Evolutionary conservation across 2,329 filamentous ascomycete species (phyloP).

Genomic region (Plenodomus tracheiphilus): DNA sequence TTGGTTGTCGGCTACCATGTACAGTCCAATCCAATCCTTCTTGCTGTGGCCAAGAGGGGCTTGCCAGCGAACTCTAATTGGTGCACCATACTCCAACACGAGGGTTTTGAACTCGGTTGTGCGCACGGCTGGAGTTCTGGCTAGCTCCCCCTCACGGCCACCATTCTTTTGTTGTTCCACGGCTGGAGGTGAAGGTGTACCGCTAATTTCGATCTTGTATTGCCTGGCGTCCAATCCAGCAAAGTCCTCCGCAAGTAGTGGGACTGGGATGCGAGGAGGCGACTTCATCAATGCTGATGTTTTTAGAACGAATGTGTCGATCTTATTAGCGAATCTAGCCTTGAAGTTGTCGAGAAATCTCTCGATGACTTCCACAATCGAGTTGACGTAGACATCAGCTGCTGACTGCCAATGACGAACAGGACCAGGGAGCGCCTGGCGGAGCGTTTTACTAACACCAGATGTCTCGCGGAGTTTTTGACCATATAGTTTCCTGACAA

Average conservation of each 20-base stretch:
- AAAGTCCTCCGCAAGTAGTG: constrained; percentile 75
- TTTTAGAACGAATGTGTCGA: constrained; percentile 85
- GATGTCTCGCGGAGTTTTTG: constrained; percentile 81
- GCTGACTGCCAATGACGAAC: constrained; percentile 83
- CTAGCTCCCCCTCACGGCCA: constrained; percentile 73
- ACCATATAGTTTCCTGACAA: constrained; percentile 67
- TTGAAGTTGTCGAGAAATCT: constrained; percentile 84
- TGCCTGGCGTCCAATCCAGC: constrained; percentile 77
- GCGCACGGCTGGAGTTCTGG: constrained; percentile 65
- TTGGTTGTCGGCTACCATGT: constrained; percentile 92
- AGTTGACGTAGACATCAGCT: constrained; percentile 83
- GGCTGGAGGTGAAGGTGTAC: constrained; percentile 56
- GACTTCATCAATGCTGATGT: constrained; percentile 86
- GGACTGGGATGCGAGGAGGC: constrained; percentile 83
- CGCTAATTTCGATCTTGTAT: constrained; percentile 77
- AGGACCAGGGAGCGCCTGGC: constrained; percentile 79
- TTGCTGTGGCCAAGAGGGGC: constrained; percentile 85
- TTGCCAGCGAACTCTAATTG: constrained; percentile 87
- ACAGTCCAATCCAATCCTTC: constrained; percentile 94
- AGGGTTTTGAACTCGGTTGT: constrained; percentile 70
- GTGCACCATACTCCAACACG: constrained; percentile 84
- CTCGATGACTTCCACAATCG: constrained; percentile 86
- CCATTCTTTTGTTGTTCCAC: constrained; percentile 63
- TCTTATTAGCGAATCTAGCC: constrained; percentile 82
- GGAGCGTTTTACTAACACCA: constrained; percentile 88